phyloP scores from a whole-genome alignment of 306 rosid species.

The Vigna radiata region DNA sequence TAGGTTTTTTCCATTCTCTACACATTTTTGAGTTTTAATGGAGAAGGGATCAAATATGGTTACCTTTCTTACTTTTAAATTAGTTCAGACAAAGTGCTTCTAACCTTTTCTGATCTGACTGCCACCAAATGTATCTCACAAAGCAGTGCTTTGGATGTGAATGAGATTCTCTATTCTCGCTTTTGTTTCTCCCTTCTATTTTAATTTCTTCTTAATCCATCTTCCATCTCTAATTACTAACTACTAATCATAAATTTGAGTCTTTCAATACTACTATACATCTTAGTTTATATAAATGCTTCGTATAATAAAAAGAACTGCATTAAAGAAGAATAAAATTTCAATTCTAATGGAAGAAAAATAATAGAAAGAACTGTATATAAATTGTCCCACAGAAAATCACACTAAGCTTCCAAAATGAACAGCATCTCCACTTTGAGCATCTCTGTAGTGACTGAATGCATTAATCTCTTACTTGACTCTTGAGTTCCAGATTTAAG shows the following conservation, averaged over 20 bases:
- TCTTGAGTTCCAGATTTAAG: conserved; percentile 34
- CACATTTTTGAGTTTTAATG: conserved; percentile 31
- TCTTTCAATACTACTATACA: too few species aligned
- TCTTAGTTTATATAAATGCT: too few species aligned
- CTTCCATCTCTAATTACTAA: conserved; percentile 7
- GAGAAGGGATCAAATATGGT: conserved; percentile 41
- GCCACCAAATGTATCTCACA: conserved; percentile 50
- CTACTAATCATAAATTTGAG: too few species aligned
- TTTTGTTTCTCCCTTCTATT: conserved; percentile 12
- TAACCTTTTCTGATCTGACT: conserved; percentile 55
- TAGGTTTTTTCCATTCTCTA: conserved; percentile 36
- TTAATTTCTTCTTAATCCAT: not conserved
- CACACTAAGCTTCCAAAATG: conserved; percentile 66
- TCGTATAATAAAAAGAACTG: too few species aligned
- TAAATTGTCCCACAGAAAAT: conserved; percentile 16
- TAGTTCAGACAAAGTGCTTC: conserved; percentile 60
- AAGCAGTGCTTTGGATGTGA: conserved; percentile 45
- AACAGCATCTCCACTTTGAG: conserved; percentile 69
- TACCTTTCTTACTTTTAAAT: conserved; percentile 47
- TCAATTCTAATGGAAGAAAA: too few species aligned
- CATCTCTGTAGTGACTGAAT: conserved; percentile 46
- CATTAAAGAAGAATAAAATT: too few species aligned
- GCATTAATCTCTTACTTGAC: conserved; percentile 18
- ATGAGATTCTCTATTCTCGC: conserved; percentile 25
- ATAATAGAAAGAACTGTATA: not conserved